phyloP scores from a whole-genome alignment of 768 basidiomycete genomes.

The Podaxis sp. region DNA sequence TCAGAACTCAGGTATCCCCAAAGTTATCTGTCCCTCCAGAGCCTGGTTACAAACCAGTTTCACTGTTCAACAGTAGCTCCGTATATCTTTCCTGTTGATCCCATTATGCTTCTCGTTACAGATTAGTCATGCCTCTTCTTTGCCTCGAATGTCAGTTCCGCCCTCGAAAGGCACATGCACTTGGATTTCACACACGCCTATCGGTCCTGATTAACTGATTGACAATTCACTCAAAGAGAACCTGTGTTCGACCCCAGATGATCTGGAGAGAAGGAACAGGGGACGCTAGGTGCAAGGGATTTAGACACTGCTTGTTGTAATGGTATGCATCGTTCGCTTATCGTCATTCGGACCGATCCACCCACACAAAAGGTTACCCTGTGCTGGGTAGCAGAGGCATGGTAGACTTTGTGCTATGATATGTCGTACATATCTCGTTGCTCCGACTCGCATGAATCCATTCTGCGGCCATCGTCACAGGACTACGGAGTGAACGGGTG shows the following conservation, averaged over 20 bases:
- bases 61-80: neutral
- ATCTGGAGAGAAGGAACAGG: neutral
- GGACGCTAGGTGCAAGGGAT: neutral
- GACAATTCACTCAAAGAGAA: neutral
- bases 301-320: neutral
- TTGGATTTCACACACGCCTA: neutral
- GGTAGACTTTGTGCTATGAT: neutral
- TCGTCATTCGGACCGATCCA: conserved; percentile 3
- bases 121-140: neutral
- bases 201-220: neutral
- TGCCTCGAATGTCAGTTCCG: neutral
- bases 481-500: neutral
- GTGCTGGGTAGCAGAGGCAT: conserved; percentile 7
- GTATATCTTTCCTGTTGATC: neutral
- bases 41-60: neutral
- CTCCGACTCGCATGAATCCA: conserved; percentile 1
- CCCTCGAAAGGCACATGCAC: neutral
- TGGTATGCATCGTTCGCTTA: neutral
- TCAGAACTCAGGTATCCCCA: neutral
- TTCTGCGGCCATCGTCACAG: neutral
- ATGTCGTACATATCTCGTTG: neutral
- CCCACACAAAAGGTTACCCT: conserved; percentile 1
- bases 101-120: neutral
- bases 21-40: neutral
- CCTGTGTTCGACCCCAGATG: neutral